Base-by-base conservation (phyloP, 192 early-diverging fungal genomes). In the Umbelopsis ramanniana region DNA sequence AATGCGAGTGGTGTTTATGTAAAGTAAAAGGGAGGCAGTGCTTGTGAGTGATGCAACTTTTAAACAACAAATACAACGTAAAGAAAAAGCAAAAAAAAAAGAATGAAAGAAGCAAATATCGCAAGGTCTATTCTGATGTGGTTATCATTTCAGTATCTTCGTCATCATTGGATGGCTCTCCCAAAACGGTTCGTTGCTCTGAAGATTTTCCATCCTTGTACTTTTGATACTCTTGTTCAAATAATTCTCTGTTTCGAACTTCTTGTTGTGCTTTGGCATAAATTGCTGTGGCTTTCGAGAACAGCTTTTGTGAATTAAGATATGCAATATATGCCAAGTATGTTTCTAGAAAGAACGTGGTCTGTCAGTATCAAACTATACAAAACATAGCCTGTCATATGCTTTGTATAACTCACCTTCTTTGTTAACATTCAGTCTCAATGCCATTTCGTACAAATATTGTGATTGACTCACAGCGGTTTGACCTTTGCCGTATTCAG, bases 231-330 rank as follows among this genome's bases (percentile, higher is more conserved):
- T 52, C 12, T 6, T 46, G 45, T 66, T 71, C 79, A 70, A 92
- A 90, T 9, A 73, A 79, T 24, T 89, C 89, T 53, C 80, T 79
- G 73, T 90, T 85, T 4, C 63, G 55, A 0, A 90, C 89, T n/a
- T 71, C 76, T 52, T 87, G 87, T 40, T 67, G 67, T 19, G 89
- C 91, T 54, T 79, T 77, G 86, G 86, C 91, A 67, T 90, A 75
- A 14, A 92, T 70, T 38, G 81, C 77, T 12, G 82, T 83, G 2
- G 87, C 85, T 17, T 72, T 72, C 54, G 80, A 73, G 21, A 85
- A 66, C 57, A 90, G 80, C 24, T 78, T 77, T 6, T 86, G 75
- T 24, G 82, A 79, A 68, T 79, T 76, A 47, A 84, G 71, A 66
- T 75, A 78, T 23, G 74, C 75, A 40, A 84, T 50, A 60, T 74